Evolutionary conservation across 768 basidiomycete species (phyloP).

Genomic region (Boletus rex-veris): DNA sequence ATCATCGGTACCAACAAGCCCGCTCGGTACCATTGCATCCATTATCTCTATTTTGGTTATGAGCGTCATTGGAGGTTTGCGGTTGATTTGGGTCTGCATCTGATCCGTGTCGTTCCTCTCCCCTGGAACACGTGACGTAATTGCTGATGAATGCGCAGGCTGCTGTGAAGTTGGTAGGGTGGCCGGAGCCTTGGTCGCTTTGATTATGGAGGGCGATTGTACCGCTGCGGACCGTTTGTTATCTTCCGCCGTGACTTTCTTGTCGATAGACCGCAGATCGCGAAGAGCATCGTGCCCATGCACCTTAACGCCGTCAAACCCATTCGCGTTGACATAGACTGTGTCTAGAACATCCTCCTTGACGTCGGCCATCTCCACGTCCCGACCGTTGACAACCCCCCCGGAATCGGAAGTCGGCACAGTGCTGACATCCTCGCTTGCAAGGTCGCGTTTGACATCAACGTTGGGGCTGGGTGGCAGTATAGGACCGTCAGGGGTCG

Average conservation of each 20-base stretch:
- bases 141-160: neutral
- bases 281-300: neutral
- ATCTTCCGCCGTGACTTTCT: neutral
- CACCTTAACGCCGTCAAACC: neutral
- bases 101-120: constrained; percentile 4
- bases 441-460: constrained; percentile 17
- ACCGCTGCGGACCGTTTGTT: neutral
- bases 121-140: neutral
- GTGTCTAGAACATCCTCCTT: neutral
- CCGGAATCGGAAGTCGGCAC: neutral
- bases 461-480: constrained; percentile 19
- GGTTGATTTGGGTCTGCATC: constrained; percentile 7
- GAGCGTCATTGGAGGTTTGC: constrained; percentile 9
- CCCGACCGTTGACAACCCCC: constrained; percentile 1
- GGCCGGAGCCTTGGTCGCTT: neutral
- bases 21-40: constrained; percentile 22
- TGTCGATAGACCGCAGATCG: neutral
- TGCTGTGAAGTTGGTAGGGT: neutral
- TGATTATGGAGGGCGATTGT: neutral
- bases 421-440: neutral
- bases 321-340: neutral
- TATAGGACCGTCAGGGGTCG: constrained; percentile 8
- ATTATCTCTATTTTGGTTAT: constrained; percentile 26
- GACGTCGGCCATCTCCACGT: constrained; percentile 10
- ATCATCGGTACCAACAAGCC: constrained; percentile 15